These are phyloP conservation scores for Myriosclerotinia scirpicola DNA, from an alignment of 2,329 filamentous ascomycete genomes.

Conservation along the genomic window DNA sequence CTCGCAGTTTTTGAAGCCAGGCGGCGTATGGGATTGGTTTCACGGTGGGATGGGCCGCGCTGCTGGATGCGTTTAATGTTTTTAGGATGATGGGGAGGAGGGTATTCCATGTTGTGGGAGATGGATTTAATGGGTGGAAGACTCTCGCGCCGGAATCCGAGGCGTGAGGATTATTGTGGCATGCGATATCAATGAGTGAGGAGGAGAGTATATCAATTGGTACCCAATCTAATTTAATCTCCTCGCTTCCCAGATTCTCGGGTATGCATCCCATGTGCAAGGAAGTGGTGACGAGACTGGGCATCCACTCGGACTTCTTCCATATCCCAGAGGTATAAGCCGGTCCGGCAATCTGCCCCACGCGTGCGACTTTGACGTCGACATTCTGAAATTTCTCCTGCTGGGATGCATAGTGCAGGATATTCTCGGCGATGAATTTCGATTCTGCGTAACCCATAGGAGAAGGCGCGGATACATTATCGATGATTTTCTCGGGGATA, in stretches of 20 bases:
- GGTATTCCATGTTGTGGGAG: neutral
- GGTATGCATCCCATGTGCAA: conserved; percentile 5
- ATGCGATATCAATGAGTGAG: neutral
- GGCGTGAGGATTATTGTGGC: neutral
- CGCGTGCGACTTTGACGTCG: conserved; percentile 45
- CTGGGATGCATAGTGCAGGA: conserved; percentile 45
- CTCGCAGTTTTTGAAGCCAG: conserved; percentile 11
- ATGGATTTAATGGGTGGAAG: conserved; percentile 9
- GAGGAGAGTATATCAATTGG: conserved; percentile 15
- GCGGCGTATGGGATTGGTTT: neutral
- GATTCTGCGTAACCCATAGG: conserved; percentile 36
- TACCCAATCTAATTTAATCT: conserved; percentile 15
- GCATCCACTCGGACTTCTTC: conserved; percentile 13
- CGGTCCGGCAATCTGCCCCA: conserved; percentile 49
- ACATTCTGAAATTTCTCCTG: conserved; percentile 40
- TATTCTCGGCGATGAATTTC: conserved; percentile 40
- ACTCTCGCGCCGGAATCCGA: neutral
- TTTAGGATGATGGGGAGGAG: neutral
- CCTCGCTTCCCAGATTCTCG: neutral
- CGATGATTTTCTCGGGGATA: conserved; percentile 9
- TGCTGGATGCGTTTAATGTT: neutral
- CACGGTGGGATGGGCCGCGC: neutral
- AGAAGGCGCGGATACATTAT: conserved; percentile 21
- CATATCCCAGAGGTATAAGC: conserved; percentile 1
- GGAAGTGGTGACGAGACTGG: conserved; percentile 8